These are phyloP conservation scores for Carex pumila DNA, from an alignment of 176 grass and related monocot genomes.

Conservation along the genomic window DNA sequence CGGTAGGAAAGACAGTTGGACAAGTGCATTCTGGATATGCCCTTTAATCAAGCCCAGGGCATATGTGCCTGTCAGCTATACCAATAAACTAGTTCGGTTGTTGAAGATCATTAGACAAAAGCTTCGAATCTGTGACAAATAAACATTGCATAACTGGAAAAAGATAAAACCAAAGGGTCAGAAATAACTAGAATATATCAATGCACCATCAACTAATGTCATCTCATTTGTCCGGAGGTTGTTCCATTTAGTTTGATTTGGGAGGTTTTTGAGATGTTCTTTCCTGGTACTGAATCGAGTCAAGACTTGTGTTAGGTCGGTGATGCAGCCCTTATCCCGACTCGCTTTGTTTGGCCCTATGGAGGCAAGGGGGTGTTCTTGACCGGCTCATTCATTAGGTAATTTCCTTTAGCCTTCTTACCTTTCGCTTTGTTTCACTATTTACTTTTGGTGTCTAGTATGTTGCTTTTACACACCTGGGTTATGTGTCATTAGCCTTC, in stretches of 20 bases:
- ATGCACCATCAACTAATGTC: no score
- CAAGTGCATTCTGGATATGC: no score
- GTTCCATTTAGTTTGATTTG: not conserved
- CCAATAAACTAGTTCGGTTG: no score
- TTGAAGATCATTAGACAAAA: no score
- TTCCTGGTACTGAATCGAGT: slow-evolving; percentile 51
- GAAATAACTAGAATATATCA: no score
- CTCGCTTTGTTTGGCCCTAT: slow-evolving; percentile 81
- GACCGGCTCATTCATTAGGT: slow-evolving; percentile 77
- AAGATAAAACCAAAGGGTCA: no score
- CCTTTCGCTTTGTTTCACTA: not conserved
- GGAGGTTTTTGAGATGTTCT: slow-evolving; percentile 51
- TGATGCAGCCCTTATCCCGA: slow-evolving; percentile 32
- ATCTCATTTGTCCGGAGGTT: not conserved
- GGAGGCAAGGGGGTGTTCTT: slow-evolving; percentile 84
- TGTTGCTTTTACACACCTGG: not conserved
- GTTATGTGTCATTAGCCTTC: not conserved
- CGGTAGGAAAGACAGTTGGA: no score
- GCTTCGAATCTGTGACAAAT: no score
- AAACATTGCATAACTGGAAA: no score
- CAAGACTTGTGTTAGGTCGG: slow-evolving; percentile 32
- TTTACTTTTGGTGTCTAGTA: not conserved
- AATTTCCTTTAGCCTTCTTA: not conserved
- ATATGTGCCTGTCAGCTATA: no score
- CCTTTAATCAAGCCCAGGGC: no score